Base-by-base conservation (phyloP, 768 basidiomycete species). In the Pleurotus djamor region DNA sequence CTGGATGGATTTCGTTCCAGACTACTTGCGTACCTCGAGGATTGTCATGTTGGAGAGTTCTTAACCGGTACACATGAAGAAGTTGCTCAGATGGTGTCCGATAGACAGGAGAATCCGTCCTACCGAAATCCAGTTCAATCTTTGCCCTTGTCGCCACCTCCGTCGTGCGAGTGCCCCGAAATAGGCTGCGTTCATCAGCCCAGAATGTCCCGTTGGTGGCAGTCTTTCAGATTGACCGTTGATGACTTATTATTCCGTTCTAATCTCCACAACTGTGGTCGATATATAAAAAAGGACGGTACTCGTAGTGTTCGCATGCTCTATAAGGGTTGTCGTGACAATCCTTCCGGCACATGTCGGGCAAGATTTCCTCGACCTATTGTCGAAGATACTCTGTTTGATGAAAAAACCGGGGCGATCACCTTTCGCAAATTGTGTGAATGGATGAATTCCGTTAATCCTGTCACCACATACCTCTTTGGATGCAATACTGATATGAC, bases 301-400 rank as follows among this genome's bases (percentile, higher is more conserved):
- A 10, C 38, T 41, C 38, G n/a, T n/a, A 63, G 57, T 49, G 60
- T 63, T 55, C 61, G 48, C 28, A 13, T 13, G 5, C 37, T 48
- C 33, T 59, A 58, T 37, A 58, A 44, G 43, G 65, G 66, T 2
- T 74, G 73, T 43, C 61, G 64, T 33, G 65, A 32, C 65, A 69
- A 69, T 37, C 65, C 70, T 52, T 65, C 63, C 47, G 62, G 65
- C 10, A 65, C 47, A 37, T 76, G 76, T 57, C 69, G 66, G 60
- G 64, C 69, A 2, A 48, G 74, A 0, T 76, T 76, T 68, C 76
- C 76, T 9, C 48, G 73, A n/a, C 41, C 58, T 0, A 50, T 64
- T 2, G 52, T 57, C 36, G 4, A n/a, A 2, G 16, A 64, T 4
- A 73, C 74, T 7, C 14, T 38, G 13, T 60, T 76, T 10, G 72